Evolutionary conservation across 2,329 filamentous ascomycete genomes (phyloP).

Genomic region (Thyridium curvatum): DNA sequence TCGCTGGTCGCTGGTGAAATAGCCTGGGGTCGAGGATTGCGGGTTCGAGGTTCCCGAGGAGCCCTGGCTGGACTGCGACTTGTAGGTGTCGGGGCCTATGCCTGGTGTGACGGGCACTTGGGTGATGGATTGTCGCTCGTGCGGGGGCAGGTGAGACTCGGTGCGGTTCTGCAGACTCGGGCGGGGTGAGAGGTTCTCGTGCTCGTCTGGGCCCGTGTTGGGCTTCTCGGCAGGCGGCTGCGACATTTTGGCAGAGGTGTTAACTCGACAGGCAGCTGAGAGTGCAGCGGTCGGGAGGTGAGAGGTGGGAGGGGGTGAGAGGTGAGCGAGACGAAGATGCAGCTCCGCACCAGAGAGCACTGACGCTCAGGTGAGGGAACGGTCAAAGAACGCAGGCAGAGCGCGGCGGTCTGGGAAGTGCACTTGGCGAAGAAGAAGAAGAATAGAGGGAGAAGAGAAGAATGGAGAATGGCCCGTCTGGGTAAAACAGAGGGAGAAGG

Average conservation of each 20-base stretch:
- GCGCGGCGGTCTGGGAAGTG: background rate
- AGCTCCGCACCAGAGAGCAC: background rate
- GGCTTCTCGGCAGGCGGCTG: background rate
- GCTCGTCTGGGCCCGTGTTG: background rate
- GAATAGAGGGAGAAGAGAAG: background rate
- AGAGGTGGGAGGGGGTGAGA: background rate
- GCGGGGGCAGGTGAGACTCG: slow-evolving; percentile 22
- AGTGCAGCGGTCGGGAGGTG: background rate
- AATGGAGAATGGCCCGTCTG: background rate
- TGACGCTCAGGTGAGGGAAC: no score
- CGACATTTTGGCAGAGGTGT: background rate
- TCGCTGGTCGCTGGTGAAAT: background rate
- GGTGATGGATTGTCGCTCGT: slow-evolving; percentile 23
- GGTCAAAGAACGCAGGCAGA: no score
- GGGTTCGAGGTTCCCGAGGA: no score
- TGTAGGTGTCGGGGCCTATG: slow-evolving; percentile 5
- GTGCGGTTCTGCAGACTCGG: slow-evolving; percentile 6
- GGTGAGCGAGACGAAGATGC: background rate
- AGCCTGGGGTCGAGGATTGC: slow-evolving; percentile 8
- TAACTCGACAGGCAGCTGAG: background rate
- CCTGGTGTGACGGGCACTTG: slow-evolving; percentile 29
- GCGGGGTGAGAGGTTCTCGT: slow-evolving; percentile 3
- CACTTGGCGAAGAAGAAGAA: background rate
- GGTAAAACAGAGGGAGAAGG: background rate
- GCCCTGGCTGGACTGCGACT: no score